Evolutionary conservation across 1,139 yeast species (phyloP), one percentile per base, ranked within the genome.

Genomic region (Williopsis jadinii): DNA sequence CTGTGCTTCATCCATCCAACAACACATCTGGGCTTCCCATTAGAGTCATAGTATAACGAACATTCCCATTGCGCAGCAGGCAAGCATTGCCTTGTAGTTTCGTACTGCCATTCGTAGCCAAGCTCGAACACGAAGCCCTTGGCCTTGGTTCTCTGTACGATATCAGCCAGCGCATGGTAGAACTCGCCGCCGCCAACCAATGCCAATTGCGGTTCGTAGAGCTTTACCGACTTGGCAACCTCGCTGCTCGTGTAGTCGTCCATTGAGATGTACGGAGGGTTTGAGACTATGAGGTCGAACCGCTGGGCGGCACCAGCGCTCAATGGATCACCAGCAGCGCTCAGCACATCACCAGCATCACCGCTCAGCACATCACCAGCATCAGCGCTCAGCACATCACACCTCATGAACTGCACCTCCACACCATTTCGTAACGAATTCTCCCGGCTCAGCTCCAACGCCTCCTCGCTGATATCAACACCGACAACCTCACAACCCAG

Each of bases 211-310:
- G 98, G 97, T 62, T 92, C 98, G 58, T 73, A 82, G 24, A 61
- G 41, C 30, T 74, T 64, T 0, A 90, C 97, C 0, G 95, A 82
- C 36, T 59, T 61, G 41, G 78, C 82, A 46, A 72, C 46, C 36
- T 60, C 54, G 41, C 48, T 32, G 55, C 61, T 37, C 41, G 54
- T 51, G 52, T 73, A 76, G 30, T 76, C 77, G 0, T 53, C 40
- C 3, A 39, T 13, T 0, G 90, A 79, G 9, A 92, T 80, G 55
- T 92, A 92, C 0, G 98, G 98, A 1, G 98, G 98, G 53, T 92
- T 92, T 19, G 95, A 76, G 0, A 83, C 73, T 1, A 92, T 58
- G 5, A 90, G 42, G 48, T 84, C 85, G 28, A 32, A 34, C 13
- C 9, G 6, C 6, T 19, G 6, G 24, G 6, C 6, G 24, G 24